Percentiles rank a stretch among this genome's conserved stretches.
Conservation (phyloP, 257 asterid species). For the Gentiana dahurica region DNA sequence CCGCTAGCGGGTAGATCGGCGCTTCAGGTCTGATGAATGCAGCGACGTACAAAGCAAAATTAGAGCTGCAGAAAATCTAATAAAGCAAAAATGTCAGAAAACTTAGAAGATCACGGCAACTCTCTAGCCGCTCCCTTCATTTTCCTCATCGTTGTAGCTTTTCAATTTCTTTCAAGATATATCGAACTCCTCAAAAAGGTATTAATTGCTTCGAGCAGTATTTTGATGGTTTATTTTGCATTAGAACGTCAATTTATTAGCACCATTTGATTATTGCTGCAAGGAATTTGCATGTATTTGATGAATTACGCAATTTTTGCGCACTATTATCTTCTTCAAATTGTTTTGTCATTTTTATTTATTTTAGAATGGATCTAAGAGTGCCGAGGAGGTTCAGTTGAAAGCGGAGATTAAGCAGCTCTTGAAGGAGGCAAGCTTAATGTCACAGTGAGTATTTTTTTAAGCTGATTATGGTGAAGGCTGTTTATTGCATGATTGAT, state of each 20-base stretch:
- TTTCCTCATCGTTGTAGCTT: conserved; percentile 47
- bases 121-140: conserved; percentile 68
- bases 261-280: too few species aligned
- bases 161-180: conserved; percentile 54
- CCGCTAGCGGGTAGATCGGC: too few species aligned
- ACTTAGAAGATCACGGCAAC: conserved; percentile 30
- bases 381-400: conserved; percentile 31
- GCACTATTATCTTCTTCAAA: background rate
- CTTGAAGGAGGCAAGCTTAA: conserved; percentile 60
- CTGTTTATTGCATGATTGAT: background rate
- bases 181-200: conserved; percentile 54
- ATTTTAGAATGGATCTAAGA: conserved; percentile 38
- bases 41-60: background rate
- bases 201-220: background rate
- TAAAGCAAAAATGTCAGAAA: conserved; percentile 40
- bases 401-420: conserved; percentile 67
- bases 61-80: background rate
- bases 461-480: background rate
- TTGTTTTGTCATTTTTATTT: background rate
- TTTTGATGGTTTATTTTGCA: background rate
- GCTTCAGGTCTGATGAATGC: too few species aligned
- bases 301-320: too few species aligned
- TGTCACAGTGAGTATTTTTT: conserved; percentile 49
- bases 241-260: too few species aligned
- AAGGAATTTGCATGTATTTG: background rate